Evolutionary conservation across 2,329 filamentous ascomycete species (phyloP).

Genomic region (Chrysoporthe puriensis): DNA sequence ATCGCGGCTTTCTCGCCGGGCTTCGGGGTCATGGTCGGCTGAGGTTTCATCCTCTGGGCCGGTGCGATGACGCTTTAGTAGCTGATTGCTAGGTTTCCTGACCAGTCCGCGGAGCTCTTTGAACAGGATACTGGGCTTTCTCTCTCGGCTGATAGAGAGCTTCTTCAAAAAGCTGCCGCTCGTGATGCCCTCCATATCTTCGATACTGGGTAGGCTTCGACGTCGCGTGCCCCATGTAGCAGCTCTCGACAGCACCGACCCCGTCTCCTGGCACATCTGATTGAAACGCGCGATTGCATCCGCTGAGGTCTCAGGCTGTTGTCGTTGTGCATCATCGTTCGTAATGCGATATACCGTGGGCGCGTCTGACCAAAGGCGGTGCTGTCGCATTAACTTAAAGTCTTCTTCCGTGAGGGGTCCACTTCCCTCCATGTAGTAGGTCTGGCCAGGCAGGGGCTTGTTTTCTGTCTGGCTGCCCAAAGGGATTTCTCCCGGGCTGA

Average conservation of each 20-base stretch:
- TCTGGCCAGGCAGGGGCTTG: constrained; percentile 50
- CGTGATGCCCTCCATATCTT: constrained; percentile 62
- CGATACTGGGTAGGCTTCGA: constrained; percentile 62
- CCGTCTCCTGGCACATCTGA: constrained; percentile 56
- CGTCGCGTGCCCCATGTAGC: constrained; percentile 74
- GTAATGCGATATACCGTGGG: constrained; percentile 53
- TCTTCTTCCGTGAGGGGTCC: constrained; percentile 51
- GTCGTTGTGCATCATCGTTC: constrained; percentile 36
- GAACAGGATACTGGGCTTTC: constrained; percentile 59
- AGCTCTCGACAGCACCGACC: constrained; percentile 63
- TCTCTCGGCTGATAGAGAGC: constrained; percentile 56
- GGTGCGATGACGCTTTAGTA: constrained; percentile 53
- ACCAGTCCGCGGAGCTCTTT: constrained; percentile 55
- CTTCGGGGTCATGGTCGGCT: constrained; percentile 36
- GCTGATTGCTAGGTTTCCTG: constrained; percentile 51
- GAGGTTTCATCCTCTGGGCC: constrained; percentile 42
- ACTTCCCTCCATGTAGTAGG: constrained; percentile 49
- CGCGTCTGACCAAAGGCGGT: constrained; percentile 53
- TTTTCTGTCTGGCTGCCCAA: constrained; percentile 55
- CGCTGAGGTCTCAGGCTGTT: constrained; percentile 56
- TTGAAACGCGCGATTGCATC: constrained; percentile 59
- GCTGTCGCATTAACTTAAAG: constrained; percentile 52
- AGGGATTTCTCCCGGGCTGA: constrained; percentile 47
- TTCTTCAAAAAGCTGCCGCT: constrained; percentile 67
- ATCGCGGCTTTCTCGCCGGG: constrained; percentile 47